Evolutionary conservation across 306 rosid species (phyloP).

Genomic region (Cicer bijugum): DNA sequence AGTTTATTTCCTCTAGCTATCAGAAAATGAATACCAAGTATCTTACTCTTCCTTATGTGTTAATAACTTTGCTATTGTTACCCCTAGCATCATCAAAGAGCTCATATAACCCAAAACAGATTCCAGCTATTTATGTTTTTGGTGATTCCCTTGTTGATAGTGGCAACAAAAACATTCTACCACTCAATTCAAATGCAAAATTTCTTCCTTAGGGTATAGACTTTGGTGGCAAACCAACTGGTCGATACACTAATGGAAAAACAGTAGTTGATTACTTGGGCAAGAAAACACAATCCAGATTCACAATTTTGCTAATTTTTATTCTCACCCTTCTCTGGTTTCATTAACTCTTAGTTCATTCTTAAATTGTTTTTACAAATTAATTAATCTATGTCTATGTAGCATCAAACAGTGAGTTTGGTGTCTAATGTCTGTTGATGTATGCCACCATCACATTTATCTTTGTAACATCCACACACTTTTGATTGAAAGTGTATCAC

Average conservation of each 20-base stretch:
- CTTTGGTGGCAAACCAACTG: conserved; percentile 46
- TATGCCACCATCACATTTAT: too few relatives aligned
- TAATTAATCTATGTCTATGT: too few relatives aligned
- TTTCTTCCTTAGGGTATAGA: conserved; percentile 53
- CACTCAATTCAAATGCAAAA: neutral
- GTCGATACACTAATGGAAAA: conserved; percentile 52
- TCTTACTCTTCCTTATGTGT: conserved; percentile 26
- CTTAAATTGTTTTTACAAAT: too few relatives aligned
- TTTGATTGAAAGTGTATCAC: too few relatives aligned
- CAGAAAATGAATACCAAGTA: conserved; percentile 17
- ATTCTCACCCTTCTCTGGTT: too few relatives aligned
- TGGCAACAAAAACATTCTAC: conserved; percentile 49
- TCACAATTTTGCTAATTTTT: neutral
- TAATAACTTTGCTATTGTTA: neutral
- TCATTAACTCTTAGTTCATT: too few relatives aligned
- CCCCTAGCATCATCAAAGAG: neutral
- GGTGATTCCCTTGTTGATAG: conserved; percentile 53
- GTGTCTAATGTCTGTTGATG: too few relatives aligned
- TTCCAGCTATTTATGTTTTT: conserved; percentile 53
- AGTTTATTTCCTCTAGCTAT: neutral
- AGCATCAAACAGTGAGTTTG: too few relatives aligned
- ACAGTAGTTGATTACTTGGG: conserved; percentile 53
- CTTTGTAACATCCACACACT: too few relatives aligned
- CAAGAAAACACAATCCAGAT: neutral
- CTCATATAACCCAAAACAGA: conserved; percentile 11